phyloP scores from a whole-genome alignment of 306 rosid genomes.

The Fragaria vesca region DNA sequence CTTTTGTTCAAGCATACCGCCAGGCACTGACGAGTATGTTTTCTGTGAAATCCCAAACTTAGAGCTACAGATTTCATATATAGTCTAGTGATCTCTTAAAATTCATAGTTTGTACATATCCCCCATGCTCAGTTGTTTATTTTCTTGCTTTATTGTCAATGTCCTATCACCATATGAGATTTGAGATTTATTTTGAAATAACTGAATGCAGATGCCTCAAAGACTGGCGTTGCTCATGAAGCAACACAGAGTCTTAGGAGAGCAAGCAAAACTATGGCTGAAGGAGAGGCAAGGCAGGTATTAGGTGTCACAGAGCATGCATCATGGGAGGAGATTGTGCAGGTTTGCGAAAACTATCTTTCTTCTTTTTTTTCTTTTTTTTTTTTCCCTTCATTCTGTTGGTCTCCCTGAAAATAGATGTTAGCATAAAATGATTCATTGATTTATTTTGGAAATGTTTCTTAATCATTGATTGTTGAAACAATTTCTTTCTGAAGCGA shows the following conservation, averaged over 20 bases:
- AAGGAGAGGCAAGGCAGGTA: constrained; percentile 96
- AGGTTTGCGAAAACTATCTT: constrained; percentile 39
- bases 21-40: constrained; percentile 79
- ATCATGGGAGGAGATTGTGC: constrained; percentile 80
- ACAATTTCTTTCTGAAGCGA: constrained; percentile 41
- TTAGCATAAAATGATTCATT: neutral
- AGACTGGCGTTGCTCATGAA: constrained; percentile 61
- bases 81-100: neutral
- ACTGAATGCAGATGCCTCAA: constrained; percentile 50
- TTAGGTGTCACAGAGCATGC: constrained; percentile 74
- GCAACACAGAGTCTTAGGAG: constrained; percentile 44
- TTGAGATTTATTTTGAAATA: neutral
- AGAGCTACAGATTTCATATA: neutral
- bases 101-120: neutral
- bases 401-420: neutral
- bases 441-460: neutral
- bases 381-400: neutral
- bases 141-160: constrained; percentile 1
- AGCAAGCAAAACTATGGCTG: constrained; percentile 64
- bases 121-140: neutral
- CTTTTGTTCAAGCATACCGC: constrained; percentile 78
- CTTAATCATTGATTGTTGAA: neutral
- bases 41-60: constrained; percentile 12
- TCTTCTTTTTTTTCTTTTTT: neutral
- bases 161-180: neutral